Evolutionary conservation across 2,329 filamentous ascomycete species (phyloP).

Genomic region (Lasiodiplodia citricola): DNA sequence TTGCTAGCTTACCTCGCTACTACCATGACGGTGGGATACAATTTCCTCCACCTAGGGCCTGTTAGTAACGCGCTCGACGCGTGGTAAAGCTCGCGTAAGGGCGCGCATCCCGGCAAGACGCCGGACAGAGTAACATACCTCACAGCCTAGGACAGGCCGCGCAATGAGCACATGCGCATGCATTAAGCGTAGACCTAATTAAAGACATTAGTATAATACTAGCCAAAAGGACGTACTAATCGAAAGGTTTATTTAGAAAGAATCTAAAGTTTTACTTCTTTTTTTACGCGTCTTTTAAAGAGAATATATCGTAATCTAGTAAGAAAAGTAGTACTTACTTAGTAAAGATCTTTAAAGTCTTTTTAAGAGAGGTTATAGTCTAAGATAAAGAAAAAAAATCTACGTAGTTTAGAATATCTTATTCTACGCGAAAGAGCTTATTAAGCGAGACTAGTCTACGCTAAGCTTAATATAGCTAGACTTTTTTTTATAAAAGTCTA

Average conservation of each 20-base stretch:
- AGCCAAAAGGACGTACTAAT: neutral
- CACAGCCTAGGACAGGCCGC: neutral
- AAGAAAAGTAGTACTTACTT: neutral
- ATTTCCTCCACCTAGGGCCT: constrained; percentile 3
- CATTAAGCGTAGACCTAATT: neutral
- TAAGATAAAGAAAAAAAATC: neutral
- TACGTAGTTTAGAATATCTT: neutral
- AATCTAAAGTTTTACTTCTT: neutral
- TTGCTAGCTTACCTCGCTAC: neutral
- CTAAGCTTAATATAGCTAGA: neutral
- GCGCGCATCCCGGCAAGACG: neutral
- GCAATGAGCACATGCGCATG: neutral
- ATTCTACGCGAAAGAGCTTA: neutral
- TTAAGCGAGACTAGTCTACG: neutral
- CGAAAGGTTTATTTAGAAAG: neutral
- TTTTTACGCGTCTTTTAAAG: neutral
- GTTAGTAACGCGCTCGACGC: constrained; percentile 5
- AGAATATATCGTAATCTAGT: neutral
- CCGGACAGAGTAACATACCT: neutral
- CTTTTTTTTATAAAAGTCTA: no score
- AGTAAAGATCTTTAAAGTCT: neutral
- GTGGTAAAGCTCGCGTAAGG: neutral
- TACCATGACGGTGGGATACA: constrained; percentile 1
- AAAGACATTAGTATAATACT: neutral
- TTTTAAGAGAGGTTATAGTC: neutral